Evolutionary conservation across 441 rosid species (phyloP), one percentile per base, ranked within the genome.

Genomic region (Pelargonium fulgidum): DNA sequence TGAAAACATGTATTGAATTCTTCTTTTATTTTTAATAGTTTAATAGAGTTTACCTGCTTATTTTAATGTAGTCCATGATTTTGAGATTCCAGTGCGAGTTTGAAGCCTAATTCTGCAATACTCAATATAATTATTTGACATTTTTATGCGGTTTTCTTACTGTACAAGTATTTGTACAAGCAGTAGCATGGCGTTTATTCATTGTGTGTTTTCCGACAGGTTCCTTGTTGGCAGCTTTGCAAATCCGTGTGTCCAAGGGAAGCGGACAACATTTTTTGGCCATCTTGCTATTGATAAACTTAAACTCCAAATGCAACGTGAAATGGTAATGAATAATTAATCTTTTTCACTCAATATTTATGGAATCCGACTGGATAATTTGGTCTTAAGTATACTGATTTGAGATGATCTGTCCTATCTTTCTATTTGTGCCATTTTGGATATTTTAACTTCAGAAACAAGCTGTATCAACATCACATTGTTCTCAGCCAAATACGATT

Each of bases 391-490:
- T 17, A 19, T 19, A 17, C 62, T 8, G 8, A 17, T 17, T 56
- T 6, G 10, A 16, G 45, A 68, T 62, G 41, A 22, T 17, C 3
- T 42, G n/a, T 20, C 56, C 52, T 29, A 10, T 47, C 19, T 12
- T 66, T 67, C 33, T 56, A 24, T 29, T 62, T 36, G 3, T 33
- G 54, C 10, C 36, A 67, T 67, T 63, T 16, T 70, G 42, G 64
- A 44, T 42, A 48, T 64, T 63, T 29, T 68, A 10, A 50, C 68
- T 62, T 62, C 74, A 95, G 99, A 86, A 82, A 80, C 87, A 80
- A 71, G 89, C 93, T 0, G 84, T 92, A 68, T 81, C 96, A 75
- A 95, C 93, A 62, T 84, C 98, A 45, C 99, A 88, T 83, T 86
- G 85, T 76, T 84, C 97, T 76, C 97, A 95, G 77, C 86, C 89